Conservation (phyloP, 352 stramenopile species). For the Thalassiosira mediterranea region DNA sequence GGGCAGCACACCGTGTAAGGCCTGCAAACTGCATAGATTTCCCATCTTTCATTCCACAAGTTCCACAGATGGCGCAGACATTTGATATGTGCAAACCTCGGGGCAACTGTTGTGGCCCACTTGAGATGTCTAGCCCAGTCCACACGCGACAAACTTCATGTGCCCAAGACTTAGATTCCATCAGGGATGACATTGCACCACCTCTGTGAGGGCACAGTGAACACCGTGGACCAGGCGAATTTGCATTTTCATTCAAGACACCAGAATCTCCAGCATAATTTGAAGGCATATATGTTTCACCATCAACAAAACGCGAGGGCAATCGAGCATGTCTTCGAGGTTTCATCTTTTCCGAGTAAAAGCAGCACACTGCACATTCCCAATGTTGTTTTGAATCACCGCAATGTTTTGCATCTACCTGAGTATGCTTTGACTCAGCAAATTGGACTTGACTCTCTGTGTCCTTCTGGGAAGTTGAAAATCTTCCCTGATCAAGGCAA, state of each 20-base stretch:
- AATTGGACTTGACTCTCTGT: too few relatives aligned
- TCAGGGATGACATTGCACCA: constrained; percentile 66
- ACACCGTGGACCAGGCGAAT: constrained; percentile 57
- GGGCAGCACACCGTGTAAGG: constrained; percentile 68
- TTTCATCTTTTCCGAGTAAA: constrained; percentile 38
- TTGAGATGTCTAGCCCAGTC: constrained; percentile 12
- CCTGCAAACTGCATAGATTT: too few relatives aligned
- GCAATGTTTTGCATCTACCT: constrained; percentile 3
- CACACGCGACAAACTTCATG: constrained; percentile 79
- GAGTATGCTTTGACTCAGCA: too few relatives aligned
- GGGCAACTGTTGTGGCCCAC: background rate
- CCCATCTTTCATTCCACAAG: constrained; percentile 21
- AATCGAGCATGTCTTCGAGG: constrained; percentile 29
- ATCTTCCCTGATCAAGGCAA: constrained; percentile 55
- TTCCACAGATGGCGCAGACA: constrained; percentile 66
- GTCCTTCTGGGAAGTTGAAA: constrained; percentile 22
- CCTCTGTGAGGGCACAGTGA: constrained; percentile 65
- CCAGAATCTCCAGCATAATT: constrained; percentile 3
- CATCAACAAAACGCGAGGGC: constrained; percentile 47
- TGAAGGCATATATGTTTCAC: constrained; percentile 27
- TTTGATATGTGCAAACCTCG: constrained; percentile 28
- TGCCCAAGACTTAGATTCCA: constrained; percentile 45
- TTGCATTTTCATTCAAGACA: constrained; percentile 20
- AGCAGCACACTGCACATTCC: constrained; percentile 53
- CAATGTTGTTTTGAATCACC: constrained; percentile 23